Base-by-base conservation (phyloP, 2,329 filamentous ascomycete species). In the Phialophora tarda region DNA sequence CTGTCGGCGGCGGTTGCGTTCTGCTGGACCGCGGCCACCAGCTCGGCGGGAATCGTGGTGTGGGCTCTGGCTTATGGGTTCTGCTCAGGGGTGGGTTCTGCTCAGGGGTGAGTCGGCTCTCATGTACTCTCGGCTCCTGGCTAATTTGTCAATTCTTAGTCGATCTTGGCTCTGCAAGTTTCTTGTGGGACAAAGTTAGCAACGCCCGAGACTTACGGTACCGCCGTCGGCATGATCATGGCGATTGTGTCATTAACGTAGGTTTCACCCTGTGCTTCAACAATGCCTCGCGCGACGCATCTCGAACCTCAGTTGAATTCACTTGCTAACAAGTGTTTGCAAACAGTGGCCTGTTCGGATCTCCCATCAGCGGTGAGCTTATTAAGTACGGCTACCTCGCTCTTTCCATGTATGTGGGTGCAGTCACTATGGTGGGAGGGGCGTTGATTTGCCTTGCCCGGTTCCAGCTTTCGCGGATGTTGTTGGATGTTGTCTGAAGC, bases 141-240 rank as follows among this genome's bases (percentile, higher is more conserved):
- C 38, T 44, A 44, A 44, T 23, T 23, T 55, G 14, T 48, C 2
- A 17, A 23, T 4, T 21, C 30, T 68, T 54, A 83, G 80, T 81
- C 78, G 0, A 80, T 84, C 32, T 68, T 84, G 28, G 81, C 79
- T 57, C 74, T 84, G 0, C 82, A 84, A 50, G 73, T 77, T 63
- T 79, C 82, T 0, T 84, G 82, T 65, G 81, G 79, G 0, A 78
- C 78, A 0, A 77, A 81, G 51, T 72, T 84, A 8, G 75, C 79
- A 0, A 78, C 75, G 0, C 74, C 75, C 1, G 68, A 76, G 3
- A 79, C 76, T 0, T 74, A 80, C 28, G 82, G 82, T 0, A 74
- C 79, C 1, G 79, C 79, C 0, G 75, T 83, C 8, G 82, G 82
- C 0, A 71, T 77, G 21, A 72, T 81, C 1, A 77, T 81, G 71